Evolutionary conservation across 2,329 filamentous ascomycete genomes (phyloP), one percentile per base, ranked within the genome.

Genomic region (Penicillium frequentans): DNA sequence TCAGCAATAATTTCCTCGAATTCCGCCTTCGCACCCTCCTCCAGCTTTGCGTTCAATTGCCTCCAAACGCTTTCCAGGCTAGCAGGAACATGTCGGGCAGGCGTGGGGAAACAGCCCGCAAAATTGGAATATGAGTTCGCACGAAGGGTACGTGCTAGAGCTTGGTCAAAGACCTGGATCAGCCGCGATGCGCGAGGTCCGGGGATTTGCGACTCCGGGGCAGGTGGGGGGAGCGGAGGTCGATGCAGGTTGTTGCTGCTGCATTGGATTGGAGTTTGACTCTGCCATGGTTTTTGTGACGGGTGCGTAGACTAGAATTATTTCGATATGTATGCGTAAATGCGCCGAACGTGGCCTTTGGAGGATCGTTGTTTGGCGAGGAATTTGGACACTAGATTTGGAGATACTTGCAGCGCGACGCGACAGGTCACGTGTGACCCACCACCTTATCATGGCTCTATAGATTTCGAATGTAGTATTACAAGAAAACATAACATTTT

Each of bases 71-170:
- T 77, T 64, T 85, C 81, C 56, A 88, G 67, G 43, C 79, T 80
- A 26, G 80, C 81, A 1, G 84, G 81, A 11, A 83, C 83, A 64
- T 86, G 77, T 64, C 78, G 75, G 19, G 85, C 82, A 1, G 84
- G 81, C 0, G 86, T 88, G 0, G 86, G 85, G 62, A 88, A 88
- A 65, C 86, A 88, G 24, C 83, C 75, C 0, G 83, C 79, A 68
- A 88, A 88, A 64, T 86, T 87, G 49, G 77, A 75, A 68, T 86
- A 83, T 10, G 80, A 84, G 70, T 84, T 86, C 51, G 84, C 84
- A 60, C 82, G 81, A n/a, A 87, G 70, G 1, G 85, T 84, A 59
- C 84, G 82, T 11, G 79, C 77, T 23, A 87, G 78, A 16, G 86
- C 85, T 58, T 84, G 79, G 53, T 77, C 75, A 74, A 86, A 88